These are phyloP conservation scores for Acephala macrosclerotiorum DNA, from an alignment of 2,329 filamentous ascomycete genomes.

Conservation along the genomic window DNA sequence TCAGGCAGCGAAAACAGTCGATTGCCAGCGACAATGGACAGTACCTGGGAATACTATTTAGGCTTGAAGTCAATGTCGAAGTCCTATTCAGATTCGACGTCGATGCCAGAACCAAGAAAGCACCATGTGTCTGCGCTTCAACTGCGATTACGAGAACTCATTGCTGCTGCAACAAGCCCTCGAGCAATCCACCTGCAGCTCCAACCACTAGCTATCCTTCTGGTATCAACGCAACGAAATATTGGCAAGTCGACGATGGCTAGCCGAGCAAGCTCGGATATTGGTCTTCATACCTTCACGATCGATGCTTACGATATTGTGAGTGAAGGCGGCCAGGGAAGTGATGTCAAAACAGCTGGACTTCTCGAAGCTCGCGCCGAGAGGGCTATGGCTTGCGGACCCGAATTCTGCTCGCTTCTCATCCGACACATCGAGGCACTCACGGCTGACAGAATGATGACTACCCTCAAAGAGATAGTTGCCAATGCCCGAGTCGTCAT, in stretches of 20 bases:
- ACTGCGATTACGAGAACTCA: slow-evolving; percentile 80
- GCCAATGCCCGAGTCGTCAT: slow-evolving; percentile 83
- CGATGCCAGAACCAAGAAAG: slow-evolving; percentile 53
- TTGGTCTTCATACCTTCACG: slow-evolving; percentile 87
- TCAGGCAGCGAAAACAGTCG: slow-evolving; percentile 86
- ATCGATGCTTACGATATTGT: slow-evolving; percentile 95
- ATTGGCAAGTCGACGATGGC: slow-evolving; percentile 91
- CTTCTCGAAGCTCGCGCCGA: slow-evolving; percentile 88
- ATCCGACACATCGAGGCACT: slow-evolving; percentile 90
- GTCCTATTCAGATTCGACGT: slow-evolving; percentile 49
- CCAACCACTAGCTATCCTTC: slow-evolving; percentile 85
- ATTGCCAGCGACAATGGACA: slow-evolving; percentile 78
- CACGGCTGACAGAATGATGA: slow-evolving; percentile 88
- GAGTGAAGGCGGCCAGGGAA: slow-evolving; percentile 87
- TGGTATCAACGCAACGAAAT: slow-evolving; percentile 90
- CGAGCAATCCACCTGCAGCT: slow-evolving; percentile 87
- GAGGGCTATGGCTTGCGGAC: slow-evolving; percentile 85
- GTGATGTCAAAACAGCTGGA: slow-evolving; percentile 93
- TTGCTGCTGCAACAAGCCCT: slow-evolving; percentile 87
- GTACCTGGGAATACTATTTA: slow-evolving; percentile 89
- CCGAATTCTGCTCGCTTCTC: slow-evolving; percentile 83
- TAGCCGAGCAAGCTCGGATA: slow-evolving; percentile 79
- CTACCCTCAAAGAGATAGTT: slow-evolving; percentile 84
- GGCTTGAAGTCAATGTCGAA: slow-evolving; percentile 74
- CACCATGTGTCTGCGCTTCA: slow-evolving; percentile 65